These are phyloP conservation scores for Aspergillus sp. DNA, from an alignment of 2,329 filamentous ascomycete species.

Conservation along the genomic window DNA sequence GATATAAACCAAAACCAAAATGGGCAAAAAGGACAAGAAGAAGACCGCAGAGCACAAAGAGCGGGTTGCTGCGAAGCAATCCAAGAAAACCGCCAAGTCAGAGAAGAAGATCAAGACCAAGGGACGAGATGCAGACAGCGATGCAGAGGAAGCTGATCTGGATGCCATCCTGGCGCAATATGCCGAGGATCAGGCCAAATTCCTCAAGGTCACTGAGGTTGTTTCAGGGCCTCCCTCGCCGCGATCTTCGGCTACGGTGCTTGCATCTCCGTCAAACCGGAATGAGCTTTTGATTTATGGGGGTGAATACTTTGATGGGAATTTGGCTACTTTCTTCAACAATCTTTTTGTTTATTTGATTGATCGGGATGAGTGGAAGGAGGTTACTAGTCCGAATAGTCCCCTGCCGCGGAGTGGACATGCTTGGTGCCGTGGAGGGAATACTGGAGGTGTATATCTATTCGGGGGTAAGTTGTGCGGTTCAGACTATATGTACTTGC, in stretches of 20 bases:
- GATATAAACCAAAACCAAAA: constrained; percentile 10
- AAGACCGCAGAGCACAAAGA: constrained; percentile 55
- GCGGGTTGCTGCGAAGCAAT: constrained; percentile 66
- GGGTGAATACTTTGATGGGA: constrained; percentile 93
- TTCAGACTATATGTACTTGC: background rate
- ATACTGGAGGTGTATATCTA: constrained; percentile 78
- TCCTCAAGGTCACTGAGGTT: constrained; percentile 86
- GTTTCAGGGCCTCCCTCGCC: constrained; percentile 68
- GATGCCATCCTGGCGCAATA: constrained; percentile 92
- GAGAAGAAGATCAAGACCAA: constrained; percentile 78
- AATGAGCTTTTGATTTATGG: constrained; percentile 90
- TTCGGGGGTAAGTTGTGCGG: constrained; percentile 62
- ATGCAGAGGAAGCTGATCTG: constrained; percentile 87
- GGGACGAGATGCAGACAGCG: constrained; percentile 68
- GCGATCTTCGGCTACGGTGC: constrained; percentile 72
- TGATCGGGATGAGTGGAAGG: constrained; percentile 83
- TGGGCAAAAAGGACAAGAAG: constrained; percentile 55
- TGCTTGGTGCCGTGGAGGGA: constrained; percentile 88
- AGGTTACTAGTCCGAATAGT: constrained; percentile 84
- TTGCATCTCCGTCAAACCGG: constrained; percentile 78
- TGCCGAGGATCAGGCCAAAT: constrained; percentile 86
- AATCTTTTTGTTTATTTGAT: constrained; percentile 67
- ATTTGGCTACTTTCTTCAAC: constrained; percentile 68
- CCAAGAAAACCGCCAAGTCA: constrained; percentile 69
- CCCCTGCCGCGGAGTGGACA: constrained; percentile 88